Evolutionary conservation across 495 filamentous ascomycete genomes (phyloP), one percentile per base, ranked within the genome.

Genomic region (Parmelia sp.): DNA sequence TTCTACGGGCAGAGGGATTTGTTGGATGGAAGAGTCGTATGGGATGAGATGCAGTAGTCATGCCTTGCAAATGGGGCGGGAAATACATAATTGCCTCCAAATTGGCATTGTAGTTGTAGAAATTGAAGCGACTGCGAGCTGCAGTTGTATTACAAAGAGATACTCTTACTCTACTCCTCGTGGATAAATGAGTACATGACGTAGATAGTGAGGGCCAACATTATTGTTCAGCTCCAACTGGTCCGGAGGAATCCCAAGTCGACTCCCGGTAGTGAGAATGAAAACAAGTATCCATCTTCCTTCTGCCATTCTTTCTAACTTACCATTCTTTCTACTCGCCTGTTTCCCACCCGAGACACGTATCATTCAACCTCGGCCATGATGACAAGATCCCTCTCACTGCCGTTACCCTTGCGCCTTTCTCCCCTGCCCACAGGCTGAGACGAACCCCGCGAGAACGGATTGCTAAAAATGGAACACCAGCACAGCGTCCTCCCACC

Each of bases 1-100:
- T 85, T 88, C 69, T 98, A 89, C 74, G 92, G 94, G 4, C 94
- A 98, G 77, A 80, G 86, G 62, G 94, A 98, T 74, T 76, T 98
- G 40, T 76, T 97, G 57, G 84, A 86, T 69, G 86, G 85, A 58
- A 80, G 91, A 49, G 81, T 88, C 55, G 36, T 78, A 6, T 83
- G 81, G 80, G 65, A 64, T 58, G 62, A 68, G 39, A 58, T 66
- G 51, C 29, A 33, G 19, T 55, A 55, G 51, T n/a, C 51, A 21
- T 33, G 17, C 33, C 29, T 21, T 55, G 51, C 7, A 0, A 55
- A 21, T 9, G 10, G 7, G 51, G 10, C 17, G 31, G 27, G 27
- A 55, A 21, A 9, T 35, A 8, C 10, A 55, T n/a, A 19, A 3
- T 21, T 12, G 6, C 21, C 2, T 29, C 14, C 25, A 21, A n/a